Evolutionary conservation across 2,329 filamentous ascomycete species (phyloP), one percentile per base, ranked within the genome.

Genomic region (Sodiomyces alkalinus): DNA sequence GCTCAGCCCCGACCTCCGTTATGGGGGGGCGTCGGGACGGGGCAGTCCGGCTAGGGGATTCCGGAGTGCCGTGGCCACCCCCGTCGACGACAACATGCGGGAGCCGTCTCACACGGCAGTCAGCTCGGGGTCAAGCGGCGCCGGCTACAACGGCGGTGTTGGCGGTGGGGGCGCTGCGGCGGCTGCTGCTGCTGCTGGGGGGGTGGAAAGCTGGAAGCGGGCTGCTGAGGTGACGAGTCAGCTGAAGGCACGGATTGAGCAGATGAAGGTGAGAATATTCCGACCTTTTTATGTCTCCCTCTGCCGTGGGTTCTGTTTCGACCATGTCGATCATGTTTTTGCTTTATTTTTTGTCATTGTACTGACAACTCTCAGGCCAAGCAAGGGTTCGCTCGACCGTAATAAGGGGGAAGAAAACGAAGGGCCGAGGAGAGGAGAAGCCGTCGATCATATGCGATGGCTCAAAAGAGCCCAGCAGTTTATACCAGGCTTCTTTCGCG

Each of bases 151-250:
- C n/a, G n/a, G n/a, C n/a, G n/a, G n/a, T n/a, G n/a, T n/a, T n/a
- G n/a, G n/a, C n/a, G n/a, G n/a, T n/a, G n/a, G n/a, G n/a, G n/a
- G n/a, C n/a, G n/a, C n/a, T n/a, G n/a, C n/a, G n/a, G n/a, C n/a
- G n/a, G n/a, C n/a, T n/a, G 52, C 41, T 25, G 27, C 49, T 55
- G 11, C 26, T n/a, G 28, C 11, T 19, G 68, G 74, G 26, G 74
- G 74, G 1, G 74, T 76, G 12, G 90, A 98, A 58, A 96, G 86
- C 49, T 98, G 90, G 90, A 92, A 86, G 59, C 68, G 90, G 41
- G 90, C 90, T 12, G 90, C 90, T 3, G 90, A 98, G 59, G 90
- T 98, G 33, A 98, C 90, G 30, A 94, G 86, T 53, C 90, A 94
- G 51, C 55, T 98, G 45, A 98, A 96, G 61, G 85, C 87, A 29